Evolutionary conservation across 768 basidiomycete genomes (phyloP).

Genomic region (Lactarius vividus): DNA sequence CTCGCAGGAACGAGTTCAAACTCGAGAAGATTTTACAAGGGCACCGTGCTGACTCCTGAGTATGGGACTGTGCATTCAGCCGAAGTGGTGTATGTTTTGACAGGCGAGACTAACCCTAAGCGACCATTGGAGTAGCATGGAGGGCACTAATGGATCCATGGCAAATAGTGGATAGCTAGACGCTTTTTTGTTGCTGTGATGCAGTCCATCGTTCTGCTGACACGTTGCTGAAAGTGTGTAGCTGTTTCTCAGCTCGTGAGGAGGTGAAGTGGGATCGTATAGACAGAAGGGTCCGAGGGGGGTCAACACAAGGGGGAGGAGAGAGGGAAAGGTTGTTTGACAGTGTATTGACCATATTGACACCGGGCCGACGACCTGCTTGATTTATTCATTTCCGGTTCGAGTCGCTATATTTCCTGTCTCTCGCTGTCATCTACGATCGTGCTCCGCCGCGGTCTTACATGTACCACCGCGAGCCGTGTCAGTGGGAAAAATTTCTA

Average conservation of each 20-base stretch:
- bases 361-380: neutral
- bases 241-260: neutral
- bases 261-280: neutral
- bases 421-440: neutral
- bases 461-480: neutral
- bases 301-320: too few species aligned
- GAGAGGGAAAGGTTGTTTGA: neutral
- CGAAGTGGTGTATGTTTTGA: conserved; percentile 96
- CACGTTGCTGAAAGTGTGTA: neutral
- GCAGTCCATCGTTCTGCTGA: too few species aligned
- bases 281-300: too few species aligned
- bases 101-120: conserved; percentile 54
- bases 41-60: conserved; percentile 84
- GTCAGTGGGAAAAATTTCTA: neutral
- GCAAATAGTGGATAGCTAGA: neutral
- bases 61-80: conserved; percentile 99
- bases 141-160: conserved; percentile 30
- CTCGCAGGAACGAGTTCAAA: conserved; percentile 79
- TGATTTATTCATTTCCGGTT: neutral
- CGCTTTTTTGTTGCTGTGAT: too few species aligned
- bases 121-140: conserved; percentile 35
- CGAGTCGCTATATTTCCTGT: neutral
- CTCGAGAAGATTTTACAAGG: conserved; percentile 85
- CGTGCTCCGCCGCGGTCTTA: neutral
- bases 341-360: neutral